Conservation (phyloP, 2,329 filamentous ascomycete species). For the Colletotrichum orbiculare region DNA sequence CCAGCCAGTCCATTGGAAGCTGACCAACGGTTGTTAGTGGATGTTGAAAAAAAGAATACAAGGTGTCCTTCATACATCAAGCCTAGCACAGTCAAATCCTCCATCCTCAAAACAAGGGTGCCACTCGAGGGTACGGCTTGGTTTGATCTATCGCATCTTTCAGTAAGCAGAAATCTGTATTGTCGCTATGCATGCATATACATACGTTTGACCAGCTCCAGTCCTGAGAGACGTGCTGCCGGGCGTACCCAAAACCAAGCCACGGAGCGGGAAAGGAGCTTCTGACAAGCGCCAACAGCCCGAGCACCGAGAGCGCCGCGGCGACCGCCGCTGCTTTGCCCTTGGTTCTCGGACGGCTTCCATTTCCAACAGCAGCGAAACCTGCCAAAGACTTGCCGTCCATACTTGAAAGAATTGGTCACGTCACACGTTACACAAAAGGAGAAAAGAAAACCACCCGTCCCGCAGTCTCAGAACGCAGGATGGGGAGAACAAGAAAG, state of each 20-base stretch:
- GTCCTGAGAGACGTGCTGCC: neutral
- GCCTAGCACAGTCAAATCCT: constrained; percentile 46
- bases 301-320: constrained; percentile 17
- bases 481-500: neutral
- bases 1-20: constrained; percentile 51
- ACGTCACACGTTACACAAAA: too few species aligned
- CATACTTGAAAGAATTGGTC: neutral
- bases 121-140: constrained; percentile 45
- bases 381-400: constrained; percentile 3
- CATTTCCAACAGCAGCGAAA: neutral
- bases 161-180: neutral
- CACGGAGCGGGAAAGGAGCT: constrained; percentile 2
- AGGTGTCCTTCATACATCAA: constrained; percentile 42
- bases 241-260: neutral
- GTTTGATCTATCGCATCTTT: constrained; percentile 47
- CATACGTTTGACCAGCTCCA: constrained; percentile 33
- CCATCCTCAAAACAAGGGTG: constrained; percentile 45
- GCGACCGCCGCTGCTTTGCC: constrained; percentile 9
- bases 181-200: neutral
- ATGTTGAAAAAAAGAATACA: neutral
- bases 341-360: neutral
- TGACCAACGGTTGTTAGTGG: constrained; percentile 21
- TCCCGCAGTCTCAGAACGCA: constrained; percentile 2
- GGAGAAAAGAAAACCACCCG: neutral
- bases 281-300: constrained; percentile 24